Percentiles rank a stretch among this genome's conserved stretches.
Conservation (phyloP, 2,329 filamentous ascomycete species). For the Beauveria bassiana region DNA sequence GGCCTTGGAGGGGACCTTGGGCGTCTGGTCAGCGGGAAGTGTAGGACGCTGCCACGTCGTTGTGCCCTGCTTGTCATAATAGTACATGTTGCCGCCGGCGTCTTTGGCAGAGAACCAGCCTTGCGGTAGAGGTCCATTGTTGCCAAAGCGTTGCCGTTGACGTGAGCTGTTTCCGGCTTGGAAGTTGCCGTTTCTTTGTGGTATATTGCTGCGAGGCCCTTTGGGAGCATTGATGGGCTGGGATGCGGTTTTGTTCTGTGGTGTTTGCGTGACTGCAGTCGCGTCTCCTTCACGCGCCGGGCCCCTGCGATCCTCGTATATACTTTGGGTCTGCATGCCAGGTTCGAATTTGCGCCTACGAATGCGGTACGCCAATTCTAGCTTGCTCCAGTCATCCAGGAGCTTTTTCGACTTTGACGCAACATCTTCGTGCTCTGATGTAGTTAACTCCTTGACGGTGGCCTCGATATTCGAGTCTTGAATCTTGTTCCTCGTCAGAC, state of each 20-base stretch:
- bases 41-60: constrained; percentile 80
- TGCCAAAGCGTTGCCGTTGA: constrained; percentile 38
- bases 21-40: constrained; percentile 52
- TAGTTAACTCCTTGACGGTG: constrained; percentile 61
- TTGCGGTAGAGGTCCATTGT: constrained; percentile 53
- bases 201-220: constrained; percentile 52
- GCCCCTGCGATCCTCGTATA: constrained; percentile 55
- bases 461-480: constrained; percentile 91
- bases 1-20: constrained; percentile 57
- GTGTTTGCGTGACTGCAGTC: constrained; percentile 20
- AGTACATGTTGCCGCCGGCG: constrained; percentile 67
- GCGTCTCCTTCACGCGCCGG: constrained; percentile 34
- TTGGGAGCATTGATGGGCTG: constrained; percentile 47
- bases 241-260: constrained; percentile 34
- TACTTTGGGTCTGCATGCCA: constrained; percentile 47
- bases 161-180: constrained; percentile 34
- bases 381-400: constrained; percentile 77
- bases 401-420: constrained; percentile 62
- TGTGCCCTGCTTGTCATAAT: constrained; percentile 69
- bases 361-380: constrained; percentile 89
- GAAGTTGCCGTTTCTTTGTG: constrained; percentile 44
- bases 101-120: constrained; percentile 81
- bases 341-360: constrained; percentile 80
- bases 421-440: constrained; percentile 67
- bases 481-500: constrained; percentile 94